A percentile compares a stretch with the other conserved stretches of the same genome.
Evolutionary conservation across 352 stramenopile genomes (phyloP).

Genomic region (Globisporangium recalcitrans): DNA sequence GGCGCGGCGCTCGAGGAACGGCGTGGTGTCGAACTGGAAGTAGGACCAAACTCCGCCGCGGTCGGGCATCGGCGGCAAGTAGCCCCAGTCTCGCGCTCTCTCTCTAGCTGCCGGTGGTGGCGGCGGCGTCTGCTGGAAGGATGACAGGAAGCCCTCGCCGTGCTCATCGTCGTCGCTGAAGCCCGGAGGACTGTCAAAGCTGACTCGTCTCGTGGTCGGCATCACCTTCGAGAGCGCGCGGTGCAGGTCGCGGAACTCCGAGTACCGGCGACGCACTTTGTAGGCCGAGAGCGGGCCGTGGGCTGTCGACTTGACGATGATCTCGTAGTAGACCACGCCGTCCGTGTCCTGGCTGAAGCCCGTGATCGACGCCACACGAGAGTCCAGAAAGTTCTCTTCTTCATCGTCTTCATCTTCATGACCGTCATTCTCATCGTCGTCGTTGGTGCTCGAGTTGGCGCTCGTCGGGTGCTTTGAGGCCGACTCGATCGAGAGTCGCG

Average conservation of each 20-base stretch:
- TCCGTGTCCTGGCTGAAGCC: conserved; percentile 72
- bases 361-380: conserved; percentile 56
- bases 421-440: conserved; percentile 11
- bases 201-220: conserved; percentile 24
- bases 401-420: conserved; percentile 21
- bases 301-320: conserved; percentile 54
- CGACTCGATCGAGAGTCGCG: conserved; percentile 11
- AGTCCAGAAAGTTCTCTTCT: conserved; percentile 71
- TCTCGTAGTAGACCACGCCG: conserved; percentile 76
- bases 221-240: conserved; percentile 48
- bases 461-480: conserved; percentile 6
- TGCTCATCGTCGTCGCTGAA: conserved; percentile 9
- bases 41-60: conserved; percentile 73
- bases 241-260: conserved; percentile 64
- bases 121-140: not conserved
- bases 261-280: conserved; percentile 74
- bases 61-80: conserved; percentile 53
- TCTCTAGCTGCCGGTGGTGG: not conserved
- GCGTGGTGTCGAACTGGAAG: conserved; percentile 56
- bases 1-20: conserved; percentile 52
- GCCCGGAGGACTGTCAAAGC: not conserved
- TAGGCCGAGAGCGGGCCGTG: conserved; percentile 71
- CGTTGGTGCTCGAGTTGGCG: conserved; percentile 17
- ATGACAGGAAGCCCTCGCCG: not conserved
- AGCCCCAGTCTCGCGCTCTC: not conserved